Evolutionary conservation across 2,329 filamentous ascomycete genomes (phyloP).

Genomic region (Penicillium italicum): DNA sequence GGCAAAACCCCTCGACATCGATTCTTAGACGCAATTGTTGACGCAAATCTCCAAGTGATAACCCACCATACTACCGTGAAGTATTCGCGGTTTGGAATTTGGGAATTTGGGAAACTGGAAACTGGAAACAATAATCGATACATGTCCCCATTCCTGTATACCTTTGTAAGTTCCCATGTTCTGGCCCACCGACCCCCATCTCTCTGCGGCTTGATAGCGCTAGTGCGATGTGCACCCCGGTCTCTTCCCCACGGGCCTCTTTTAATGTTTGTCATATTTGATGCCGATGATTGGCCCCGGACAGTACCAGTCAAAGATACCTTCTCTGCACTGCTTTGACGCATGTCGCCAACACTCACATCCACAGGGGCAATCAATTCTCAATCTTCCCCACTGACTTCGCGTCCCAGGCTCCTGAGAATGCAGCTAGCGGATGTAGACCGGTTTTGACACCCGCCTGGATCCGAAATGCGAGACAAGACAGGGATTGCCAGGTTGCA

Average conservation of each 20-base stretch:
- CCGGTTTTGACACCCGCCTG: background rate
- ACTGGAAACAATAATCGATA: background rate
- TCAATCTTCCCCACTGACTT: background rate
- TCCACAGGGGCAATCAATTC: background rate
- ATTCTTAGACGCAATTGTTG: background rate
- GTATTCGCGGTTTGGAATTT: background rate
- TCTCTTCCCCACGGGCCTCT: background rate
- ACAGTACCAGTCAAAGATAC: background rate
- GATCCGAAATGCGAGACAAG: background rate
- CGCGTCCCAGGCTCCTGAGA: background rate
- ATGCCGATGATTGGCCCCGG: background rate
- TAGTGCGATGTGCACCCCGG: background rate
- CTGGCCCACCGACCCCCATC: background rate
- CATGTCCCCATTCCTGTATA: background rate
- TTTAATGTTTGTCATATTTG: background rate
- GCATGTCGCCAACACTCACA: background rate
- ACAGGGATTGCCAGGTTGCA: background rate
- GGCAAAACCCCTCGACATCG: constrained; percentile 5
- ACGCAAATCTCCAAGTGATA: constrained; percentile 6
- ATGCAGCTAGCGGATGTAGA: background rate
- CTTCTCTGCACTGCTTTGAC: background rate
- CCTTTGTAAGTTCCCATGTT: background rate
- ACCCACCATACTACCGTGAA: constrained; percentile 12
- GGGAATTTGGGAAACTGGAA: background rate
- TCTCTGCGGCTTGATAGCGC: background rate